Percentiles rank a stretch among this genome's conserved stretches.
Conservation (phyloP, 148 eudicot species). For the Chenopodium formosanum region DNA sequence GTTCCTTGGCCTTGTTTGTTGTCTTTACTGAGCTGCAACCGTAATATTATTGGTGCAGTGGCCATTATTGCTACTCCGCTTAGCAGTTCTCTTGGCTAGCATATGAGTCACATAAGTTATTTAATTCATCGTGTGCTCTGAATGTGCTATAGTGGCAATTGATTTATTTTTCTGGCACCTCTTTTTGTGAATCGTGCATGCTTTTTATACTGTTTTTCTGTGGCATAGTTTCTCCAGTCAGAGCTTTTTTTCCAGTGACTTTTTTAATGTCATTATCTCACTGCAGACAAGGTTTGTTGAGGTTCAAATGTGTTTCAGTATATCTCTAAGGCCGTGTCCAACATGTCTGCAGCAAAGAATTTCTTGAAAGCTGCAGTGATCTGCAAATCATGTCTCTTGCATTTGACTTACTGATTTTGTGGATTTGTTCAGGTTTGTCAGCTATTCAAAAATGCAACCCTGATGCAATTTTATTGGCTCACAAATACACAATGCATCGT, state of each 20-base stretch:
- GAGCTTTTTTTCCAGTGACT: not conserved
- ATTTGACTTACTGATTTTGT: constrained; percentile 25
- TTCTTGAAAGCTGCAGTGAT: not conserved
- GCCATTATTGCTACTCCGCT: not conserved
- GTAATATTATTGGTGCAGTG: not conserved
- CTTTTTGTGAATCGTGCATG: not conserved
- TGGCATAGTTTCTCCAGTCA: not conserved
- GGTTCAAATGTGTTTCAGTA: not conserved
- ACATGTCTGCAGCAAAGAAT: not conserved
- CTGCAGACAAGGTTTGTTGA: not conserved
- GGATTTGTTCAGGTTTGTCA: constrained; percentile 64
- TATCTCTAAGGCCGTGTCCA: not conserved
- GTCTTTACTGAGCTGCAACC: not conserved
- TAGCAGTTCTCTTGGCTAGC: not conserved
- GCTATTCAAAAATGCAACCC: constrained; percentile 76
- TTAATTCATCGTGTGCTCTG: not conserved
- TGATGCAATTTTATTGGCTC: constrained; percentile 79
- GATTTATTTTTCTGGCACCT: not conserved
- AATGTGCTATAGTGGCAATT: not conserved
- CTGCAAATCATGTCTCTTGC: not conserved
- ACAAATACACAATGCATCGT: constrained; percentile 68
- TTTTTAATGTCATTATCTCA: not conserved
- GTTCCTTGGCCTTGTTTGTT: not conserved
- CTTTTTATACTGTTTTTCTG: not conserved
- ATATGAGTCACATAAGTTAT: not conserved